phyloP scores from a whole-genome alignment of 73 alveolate genomes.

The Paramecium sexaurelia region DNA sequence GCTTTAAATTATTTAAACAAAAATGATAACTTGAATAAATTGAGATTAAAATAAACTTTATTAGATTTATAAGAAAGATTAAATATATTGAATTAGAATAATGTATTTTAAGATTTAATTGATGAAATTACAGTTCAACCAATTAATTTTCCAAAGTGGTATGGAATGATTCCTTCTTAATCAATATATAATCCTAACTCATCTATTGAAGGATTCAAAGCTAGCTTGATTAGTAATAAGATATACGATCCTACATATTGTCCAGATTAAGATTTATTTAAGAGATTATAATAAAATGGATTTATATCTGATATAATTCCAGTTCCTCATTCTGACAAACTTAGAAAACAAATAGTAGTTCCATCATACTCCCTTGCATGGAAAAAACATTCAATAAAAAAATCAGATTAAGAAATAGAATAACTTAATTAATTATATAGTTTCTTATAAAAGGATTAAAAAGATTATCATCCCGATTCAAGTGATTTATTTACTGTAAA shows the following conservation, averaged over 20 bases:
- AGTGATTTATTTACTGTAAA: background rate
- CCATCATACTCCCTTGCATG: background rate
- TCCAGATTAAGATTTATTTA: background rate
- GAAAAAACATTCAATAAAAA: background rate
- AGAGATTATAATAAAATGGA: background rate
- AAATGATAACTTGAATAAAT: background rate
- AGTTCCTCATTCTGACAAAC: background rate
- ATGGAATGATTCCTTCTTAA: slow-evolving; percentile 13
- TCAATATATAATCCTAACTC: background rate
- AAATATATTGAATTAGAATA: background rate
- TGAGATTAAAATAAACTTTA: background rate
- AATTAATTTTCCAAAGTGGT: slow-evolving; percentile 21
- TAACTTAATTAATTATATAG: background rate
- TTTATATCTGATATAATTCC: background rate
- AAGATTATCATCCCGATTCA: background rate
- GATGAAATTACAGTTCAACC: background rate
- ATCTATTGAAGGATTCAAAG: slow-evolving; percentile 5
- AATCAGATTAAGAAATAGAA: background rate
- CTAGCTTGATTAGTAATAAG: background rate
- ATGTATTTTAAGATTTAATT: background rate
- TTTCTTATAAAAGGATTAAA: background rate
- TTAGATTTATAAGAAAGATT: background rate
- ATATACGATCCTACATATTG: background rate
- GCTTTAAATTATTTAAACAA: background rate
- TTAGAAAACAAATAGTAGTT: background rate